phyloP scores from a whole-genome alignment of 805 yeast species.

The Kluyveromyces siamensis region DNA sequence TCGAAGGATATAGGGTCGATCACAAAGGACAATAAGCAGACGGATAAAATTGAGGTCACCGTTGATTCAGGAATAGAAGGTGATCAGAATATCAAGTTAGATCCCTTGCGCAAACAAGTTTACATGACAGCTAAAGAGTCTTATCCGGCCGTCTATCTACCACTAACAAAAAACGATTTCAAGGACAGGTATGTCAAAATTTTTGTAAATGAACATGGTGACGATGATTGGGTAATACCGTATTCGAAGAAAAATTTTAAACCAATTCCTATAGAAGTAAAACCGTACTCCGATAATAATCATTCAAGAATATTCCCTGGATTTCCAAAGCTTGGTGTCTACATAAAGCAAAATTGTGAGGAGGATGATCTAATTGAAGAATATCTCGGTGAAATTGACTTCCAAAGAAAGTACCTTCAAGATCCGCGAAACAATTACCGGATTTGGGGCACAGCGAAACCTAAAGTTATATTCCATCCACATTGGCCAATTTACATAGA shows the following conservation, averaged over 20 bases:
- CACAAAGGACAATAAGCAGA: neutral
- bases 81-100: neutral
- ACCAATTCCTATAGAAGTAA: constrained; percentile 34
- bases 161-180: constrained; percentile 31
- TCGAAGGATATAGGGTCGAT: neutral
- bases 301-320: constrained; percentile 61
- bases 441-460: constrained; percentile 59
- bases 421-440: constrained; percentile 72
- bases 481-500: constrained; percentile 63
- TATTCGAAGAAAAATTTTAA: constrained; percentile 11
- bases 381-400: constrained; percentile 64
- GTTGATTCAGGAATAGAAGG: neutral
- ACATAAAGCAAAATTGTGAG: constrained; percentile 32
- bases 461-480: constrained; percentile 48
- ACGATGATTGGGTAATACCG: constrained; percentile 31
- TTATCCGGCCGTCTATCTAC: constrained; percentile 26
- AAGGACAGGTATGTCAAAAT: constrained; percentile 34
- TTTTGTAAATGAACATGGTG: constrained; percentile 45
- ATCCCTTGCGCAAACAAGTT: constrained; percentile 21
- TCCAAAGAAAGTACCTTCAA: constrained; percentile 50
- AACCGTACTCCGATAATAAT: constrained; percentile 48
- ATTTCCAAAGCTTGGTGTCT: constrained; percentile 59
- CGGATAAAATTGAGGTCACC: neutral
- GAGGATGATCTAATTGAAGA: constrained; percentile 48
- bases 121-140: constrained; percentile 31